Evolutionary conservation across 306 rosid species (phyloP).

Genomic region (Parietaria judaica): DNA sequence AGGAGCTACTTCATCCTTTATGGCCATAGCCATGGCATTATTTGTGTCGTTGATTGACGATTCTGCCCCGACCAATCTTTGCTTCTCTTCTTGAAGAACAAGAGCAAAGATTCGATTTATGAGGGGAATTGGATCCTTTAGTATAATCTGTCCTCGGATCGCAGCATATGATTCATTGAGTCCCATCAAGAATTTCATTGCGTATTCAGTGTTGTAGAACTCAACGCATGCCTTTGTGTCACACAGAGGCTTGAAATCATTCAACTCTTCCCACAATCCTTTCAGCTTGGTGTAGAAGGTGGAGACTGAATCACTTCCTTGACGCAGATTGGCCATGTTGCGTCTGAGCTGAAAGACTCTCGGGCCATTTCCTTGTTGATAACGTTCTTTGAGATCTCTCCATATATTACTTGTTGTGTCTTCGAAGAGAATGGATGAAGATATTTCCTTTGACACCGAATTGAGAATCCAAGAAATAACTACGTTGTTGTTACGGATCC

Average conservation of each 20-base stretch:
- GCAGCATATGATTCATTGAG: not conserved
- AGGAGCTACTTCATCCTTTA: not conserved
- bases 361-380: not conserved
- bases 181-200: not conserved
- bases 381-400: not conserved
- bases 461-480: no score
- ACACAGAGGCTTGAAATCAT: not conserved
- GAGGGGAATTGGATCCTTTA: not conserved
- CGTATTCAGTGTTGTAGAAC: not conserved
- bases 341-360: not conserved
- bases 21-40: not conserved
- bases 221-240: no score
- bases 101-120: not conserved
- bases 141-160: not conserved
- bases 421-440: no score
- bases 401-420: no score
- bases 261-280: not conserved
- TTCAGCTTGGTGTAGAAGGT: not conserved
- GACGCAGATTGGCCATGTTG: not conserved
- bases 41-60: not conserved
- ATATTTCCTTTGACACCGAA: no score
- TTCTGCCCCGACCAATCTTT: not conserved
- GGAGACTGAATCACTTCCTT: not conserved
- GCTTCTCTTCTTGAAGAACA: not conserved
- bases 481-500: no score